These are phyloP conservation scores for Scheffersomyces stambukii DNA, from an alignment of 1,139 yeast species.

Conservation along the genomic window DNA sequence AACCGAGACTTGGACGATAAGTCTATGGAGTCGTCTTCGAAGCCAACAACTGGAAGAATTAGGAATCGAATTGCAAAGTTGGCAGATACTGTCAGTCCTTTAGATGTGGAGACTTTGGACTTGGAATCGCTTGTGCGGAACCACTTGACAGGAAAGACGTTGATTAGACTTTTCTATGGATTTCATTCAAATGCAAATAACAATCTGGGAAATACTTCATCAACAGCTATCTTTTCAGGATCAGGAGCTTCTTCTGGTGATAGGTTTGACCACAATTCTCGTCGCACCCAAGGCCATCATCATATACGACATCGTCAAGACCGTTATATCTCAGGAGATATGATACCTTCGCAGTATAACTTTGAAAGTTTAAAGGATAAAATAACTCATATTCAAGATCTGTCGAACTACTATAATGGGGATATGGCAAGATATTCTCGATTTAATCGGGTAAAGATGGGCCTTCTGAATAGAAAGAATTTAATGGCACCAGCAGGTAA, in stretches of 20 bases:
- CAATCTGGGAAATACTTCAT: slow-evolving; percentile 6
- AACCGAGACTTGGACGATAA: slow-evolving; percentile 24
- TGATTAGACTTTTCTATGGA: slow-evolving; percentile 36
- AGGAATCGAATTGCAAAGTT: slow-evolving; percentile 35
- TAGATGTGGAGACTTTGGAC: slow-evolving; percentile 43
- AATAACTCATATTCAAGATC: slow-evolving; percentile 22
- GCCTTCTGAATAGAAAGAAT: slow-evolving; percentile 22
- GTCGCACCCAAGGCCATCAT: slow-evolving; percentile 3
- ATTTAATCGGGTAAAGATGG: slow-evolving; percentile 33
- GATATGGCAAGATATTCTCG: slow-evolving; percentile 32
- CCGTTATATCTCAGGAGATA: slow-evolving; percentile 8
- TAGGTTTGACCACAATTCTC: slow-evolving; percentile 1
- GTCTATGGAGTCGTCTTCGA: slow-evolving; percentile 1
- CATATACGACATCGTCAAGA: slow-evolving; percentile 7
- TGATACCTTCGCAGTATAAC: slow-evolving; percentile 15
- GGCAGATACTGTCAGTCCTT: slow-evolving; percentile 33
- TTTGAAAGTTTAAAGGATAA: slow-evolving; percentile 38
- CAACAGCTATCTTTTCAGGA: slow-evolving; percentile 9
- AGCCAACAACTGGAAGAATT: slow-evolving; percentile 23
- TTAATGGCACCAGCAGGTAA: background rate
- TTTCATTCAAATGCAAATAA: no score
- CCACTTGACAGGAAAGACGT: slow-evolving; percentile 32
- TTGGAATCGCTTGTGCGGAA: slow-evolving; percentile 31
- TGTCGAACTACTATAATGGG: slow-evolving; percentile 8
- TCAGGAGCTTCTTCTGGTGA: background rate